These are phyloP conservation scores for Raffaelea ambrosiae DNA, from an alignment of 2,329 filamentous ascomycete species.

Conservation along the genomic window DNA sequence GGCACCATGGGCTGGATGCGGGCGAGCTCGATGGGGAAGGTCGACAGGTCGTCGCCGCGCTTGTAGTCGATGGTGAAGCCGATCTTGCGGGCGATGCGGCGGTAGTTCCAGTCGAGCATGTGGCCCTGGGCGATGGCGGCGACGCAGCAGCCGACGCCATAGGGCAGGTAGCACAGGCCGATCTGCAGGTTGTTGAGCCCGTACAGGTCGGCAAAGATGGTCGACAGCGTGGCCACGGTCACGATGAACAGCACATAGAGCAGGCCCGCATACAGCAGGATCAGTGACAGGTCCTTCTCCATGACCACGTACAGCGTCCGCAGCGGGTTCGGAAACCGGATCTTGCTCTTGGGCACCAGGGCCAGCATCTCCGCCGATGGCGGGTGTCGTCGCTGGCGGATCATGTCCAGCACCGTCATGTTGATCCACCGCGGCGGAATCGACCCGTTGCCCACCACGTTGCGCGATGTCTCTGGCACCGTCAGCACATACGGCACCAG, in stretches of 20 bases:
- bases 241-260: conserved; percentile 50
- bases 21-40: conserved; percentile 47
- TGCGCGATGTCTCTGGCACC: conserved; percentile 51
- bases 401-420: conserved; percentile 43
- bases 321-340: conserved; percentile 49
- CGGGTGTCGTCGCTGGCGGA: conserved; percentile 26
- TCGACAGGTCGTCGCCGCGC: conserved; percentile 41
- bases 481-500: conserved; percentile 45
- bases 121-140: conserved; percentile 48
- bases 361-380: conserved; percentile 9
- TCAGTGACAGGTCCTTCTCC: conserved; percentile 48
- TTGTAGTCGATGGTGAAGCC: conserved; percentile 53
- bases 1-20: conserved; percentile 47
- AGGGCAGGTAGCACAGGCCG: conserved; percentile 46
- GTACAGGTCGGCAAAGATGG: conserved; percentile 43
- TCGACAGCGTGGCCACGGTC: conserved; percentile 42
- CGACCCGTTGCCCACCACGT: conserved; percentile 55
- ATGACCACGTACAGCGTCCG: conserved; percentile 44
- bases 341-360: conserved; percentile 23
- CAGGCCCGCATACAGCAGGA: conserved; percentile 42
- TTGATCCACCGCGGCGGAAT: conserved; percentile 50
- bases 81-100: conserved; percentile 52
- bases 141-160: conserved; percentile 40
- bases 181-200: conserved; percentile 40
- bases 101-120: conserved; percentile 60